Evolutionary conservation across 768 basidiomycete genomes (phyloP).

Genomic region (Crepidotus variabilis): DNA sequence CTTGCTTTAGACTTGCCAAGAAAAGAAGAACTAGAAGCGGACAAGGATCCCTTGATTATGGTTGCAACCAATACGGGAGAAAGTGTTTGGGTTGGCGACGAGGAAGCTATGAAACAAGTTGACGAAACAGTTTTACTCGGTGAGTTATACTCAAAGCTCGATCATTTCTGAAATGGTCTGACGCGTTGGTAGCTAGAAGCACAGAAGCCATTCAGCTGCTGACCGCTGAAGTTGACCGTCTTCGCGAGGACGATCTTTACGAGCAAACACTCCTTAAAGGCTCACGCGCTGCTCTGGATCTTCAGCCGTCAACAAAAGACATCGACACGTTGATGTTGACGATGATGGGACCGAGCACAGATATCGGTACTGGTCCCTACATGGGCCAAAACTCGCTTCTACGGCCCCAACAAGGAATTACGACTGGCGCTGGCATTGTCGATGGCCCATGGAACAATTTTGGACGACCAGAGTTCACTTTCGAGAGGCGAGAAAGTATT

Average conservation of each 20-base stretch:
- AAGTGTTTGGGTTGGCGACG: slow-evolving; percentile 12
- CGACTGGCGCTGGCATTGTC: slow-evolving; percentile 16
- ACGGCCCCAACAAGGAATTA: slow-evolving; percentile 7
- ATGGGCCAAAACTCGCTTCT: slow-evolving; percentile 7
- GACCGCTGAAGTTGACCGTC: slow-evolving; percentile 30
- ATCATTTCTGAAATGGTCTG: neutral
- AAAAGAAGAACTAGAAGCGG: slow-evolving; percentile 37
- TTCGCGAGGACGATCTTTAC: slow-evolving; percentile 47
- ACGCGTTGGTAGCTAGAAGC: slow-evolving; percentile 21
- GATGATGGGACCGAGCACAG: slow-evolving; percentile 41
- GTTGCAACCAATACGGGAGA: slow-evolving; percentile 15
- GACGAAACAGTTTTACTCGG: slow-evolving; percentile 31
- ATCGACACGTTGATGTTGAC: slow-evolving; percentile 48
- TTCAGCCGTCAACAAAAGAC: slow-evolving; percentile 39
- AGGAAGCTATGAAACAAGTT: slow-evolving; percentile 9
- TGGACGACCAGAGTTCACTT: slow-evolving; percentile 15
- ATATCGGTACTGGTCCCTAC: slow-evolving; percentile 14
- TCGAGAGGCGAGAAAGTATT: slow-evolving; percentile 12
- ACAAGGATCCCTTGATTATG: slow-evolving; percentile 34
- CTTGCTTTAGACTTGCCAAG: slow-evolving; percentile 33
- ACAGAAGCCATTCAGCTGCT: slow-evolving; percentile 35
- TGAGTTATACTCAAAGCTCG: slow-evolving; percentile 17
- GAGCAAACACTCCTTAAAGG: slow-evolving; percentile 44
- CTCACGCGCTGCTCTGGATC: slow-evolving; percentile 40
- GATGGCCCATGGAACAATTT: slow-evolving; percentile 34